Conservation (phyloP, 495 filamentous ascomycete genomes). For the Xanthoparmelia taractica region DNA sequence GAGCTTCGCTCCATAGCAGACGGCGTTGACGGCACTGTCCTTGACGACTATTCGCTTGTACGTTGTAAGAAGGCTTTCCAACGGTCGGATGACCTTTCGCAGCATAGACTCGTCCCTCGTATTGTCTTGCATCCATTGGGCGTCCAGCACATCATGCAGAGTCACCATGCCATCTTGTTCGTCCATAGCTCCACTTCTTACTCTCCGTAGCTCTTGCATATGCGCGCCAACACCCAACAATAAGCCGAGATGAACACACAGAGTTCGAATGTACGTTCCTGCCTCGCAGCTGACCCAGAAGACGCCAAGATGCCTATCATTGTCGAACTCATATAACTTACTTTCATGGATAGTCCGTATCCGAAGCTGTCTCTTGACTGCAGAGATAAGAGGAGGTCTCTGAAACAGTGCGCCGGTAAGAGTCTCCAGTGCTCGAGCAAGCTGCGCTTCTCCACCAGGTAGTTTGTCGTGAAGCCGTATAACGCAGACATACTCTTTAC, state of each 20-base stretch:
- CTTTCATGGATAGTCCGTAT: conserved; percentile 94
- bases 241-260: conserved; percentile 92
- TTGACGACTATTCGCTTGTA: conserved; percentile 98
- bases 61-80: conserved; percentile 81
- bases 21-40: conserved; percentile 89
- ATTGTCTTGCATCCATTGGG: conserved; percentile 90
- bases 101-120: conserved; percentile 81
- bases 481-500: conserved; percentile 83
- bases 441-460: conserved; percentile 80
- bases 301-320: conserved; percentile 92
- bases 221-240: conserved; percentile 90
- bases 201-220: conserved; percentile 96
- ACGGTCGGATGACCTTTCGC: conserved; percentile 76
- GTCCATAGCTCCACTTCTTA: conserved; percentile 88
- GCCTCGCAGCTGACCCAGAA: conserved; percentile 99
- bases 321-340: conserved; percentile 93
- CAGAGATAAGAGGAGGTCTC: conserved; percentile 91
- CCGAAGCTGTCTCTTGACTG: conserved; percentile 95
- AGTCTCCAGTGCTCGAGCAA: conserved; percentile 83
- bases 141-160: conserved; percentile 90
- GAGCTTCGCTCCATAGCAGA: conserved; percentile 96
- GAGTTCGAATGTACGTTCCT: conserved; percentile 94
- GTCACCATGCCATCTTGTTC: conserved; percentile 84
- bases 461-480: conserved; percentile 89
- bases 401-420: conserved; percentile 96